Conservation (phyloP, 2,329 filamentous ascomycete genomes). For the Sporothrix curviconia region DNA sequence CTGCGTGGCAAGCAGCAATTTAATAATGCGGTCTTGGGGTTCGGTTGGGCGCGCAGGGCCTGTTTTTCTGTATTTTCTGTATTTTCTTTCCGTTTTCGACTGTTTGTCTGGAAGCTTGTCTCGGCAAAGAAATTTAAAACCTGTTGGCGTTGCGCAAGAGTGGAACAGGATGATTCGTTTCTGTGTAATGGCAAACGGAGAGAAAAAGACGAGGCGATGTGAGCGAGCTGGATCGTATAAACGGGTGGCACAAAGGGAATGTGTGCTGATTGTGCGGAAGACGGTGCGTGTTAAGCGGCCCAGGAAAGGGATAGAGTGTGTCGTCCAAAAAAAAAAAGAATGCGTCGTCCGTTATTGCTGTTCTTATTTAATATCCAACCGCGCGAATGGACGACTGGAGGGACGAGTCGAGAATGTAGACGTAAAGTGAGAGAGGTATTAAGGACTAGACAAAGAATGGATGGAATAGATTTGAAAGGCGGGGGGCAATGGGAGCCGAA, state of each 20-base stretch:
- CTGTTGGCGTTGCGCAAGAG: neutral
- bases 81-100: too few species aligned
- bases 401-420: slow-evolving; percentile 1
- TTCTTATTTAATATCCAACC: slow-evolving; percentile 1
- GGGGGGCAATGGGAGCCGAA: neutral
- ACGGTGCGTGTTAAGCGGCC: neutral
- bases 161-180: neutral
- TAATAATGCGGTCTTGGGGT: slow-evolving; percentile 1
- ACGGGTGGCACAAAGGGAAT: neutral
- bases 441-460: neutral
- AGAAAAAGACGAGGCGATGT: neutral
- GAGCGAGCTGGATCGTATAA: neutral
- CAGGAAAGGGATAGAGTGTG: neutral
- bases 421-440: neutral
- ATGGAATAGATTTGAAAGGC: neutral
- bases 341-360: neutral
- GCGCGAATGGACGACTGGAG: neutral
- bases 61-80: neutral
- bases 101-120: neutral
- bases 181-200: neutral
- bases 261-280: neutral
- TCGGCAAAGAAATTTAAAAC: neutral
- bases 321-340: neutral
- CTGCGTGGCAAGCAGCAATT: slow-evolving; percentile 10
- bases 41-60: neutral